A percentile compares a stretch with the other conserved stretches of the same genome.
Evolutionary conservation across 495 filamentous ascomycete genomes (phyloP).

Genomic region (Melanomma pulvis-pyrius): DNA sequence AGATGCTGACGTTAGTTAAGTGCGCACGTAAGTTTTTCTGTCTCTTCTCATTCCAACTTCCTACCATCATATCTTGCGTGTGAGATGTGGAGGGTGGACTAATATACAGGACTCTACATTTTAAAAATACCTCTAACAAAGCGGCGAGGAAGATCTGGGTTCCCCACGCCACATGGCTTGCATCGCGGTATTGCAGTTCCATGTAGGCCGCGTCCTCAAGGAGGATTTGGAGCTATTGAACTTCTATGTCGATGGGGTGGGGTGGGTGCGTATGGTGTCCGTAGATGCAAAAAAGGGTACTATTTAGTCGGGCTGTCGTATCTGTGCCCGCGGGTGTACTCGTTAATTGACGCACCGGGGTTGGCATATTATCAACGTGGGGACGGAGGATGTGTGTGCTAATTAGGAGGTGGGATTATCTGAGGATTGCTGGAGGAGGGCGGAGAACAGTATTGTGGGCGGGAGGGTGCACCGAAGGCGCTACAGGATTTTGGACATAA

Average conservation of each 20-base stretch:
- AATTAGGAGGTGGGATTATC: neutral
- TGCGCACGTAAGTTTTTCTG: neutral
- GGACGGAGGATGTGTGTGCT: neutral
- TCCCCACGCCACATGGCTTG: neutral
- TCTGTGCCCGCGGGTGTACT: neutral
- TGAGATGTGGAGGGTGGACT: neutral
- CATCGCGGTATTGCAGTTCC: neutral
- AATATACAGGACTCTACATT: neutral
- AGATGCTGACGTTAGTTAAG: neutral
- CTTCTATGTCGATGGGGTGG: neutral
- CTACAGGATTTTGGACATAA: too few relatives aligned
- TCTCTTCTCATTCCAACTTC: neutral
- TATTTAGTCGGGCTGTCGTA: neutral
- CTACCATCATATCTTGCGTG: neutral
- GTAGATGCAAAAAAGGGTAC: neutral
- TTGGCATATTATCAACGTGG: neutral
- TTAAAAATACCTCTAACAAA: neutral
- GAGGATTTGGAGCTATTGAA: neutral
- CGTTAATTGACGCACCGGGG: neutral
- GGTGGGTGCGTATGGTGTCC: neutral
- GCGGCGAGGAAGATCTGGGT: neutral
- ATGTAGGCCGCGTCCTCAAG: neutral
- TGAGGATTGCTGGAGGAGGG: too few relatives aligned
- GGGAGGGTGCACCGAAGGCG: too few relatives aligned
- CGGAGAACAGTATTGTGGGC: too few relatives aligned